phyloP scores from a whole-genome alignment of 2,329 filamentous ascomycete genomes.

The Gliomastix tumulicola region DNA sequence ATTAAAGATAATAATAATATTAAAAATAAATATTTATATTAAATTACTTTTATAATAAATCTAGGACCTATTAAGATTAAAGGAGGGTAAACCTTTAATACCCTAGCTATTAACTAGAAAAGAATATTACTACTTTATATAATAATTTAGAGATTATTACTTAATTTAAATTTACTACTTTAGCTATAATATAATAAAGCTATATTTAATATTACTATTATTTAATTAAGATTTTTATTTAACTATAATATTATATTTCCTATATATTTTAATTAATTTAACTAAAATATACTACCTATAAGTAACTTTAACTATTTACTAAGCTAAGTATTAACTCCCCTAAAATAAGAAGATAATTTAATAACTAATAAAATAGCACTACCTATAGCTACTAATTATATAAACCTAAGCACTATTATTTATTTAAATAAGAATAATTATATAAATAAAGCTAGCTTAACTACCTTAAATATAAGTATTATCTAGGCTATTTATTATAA shows the following conservation, averaged over 20 bases:
- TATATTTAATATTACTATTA: conserved; percentile 1
- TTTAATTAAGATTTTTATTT: conserved; percentile 1
- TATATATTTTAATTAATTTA: conserved; percentile 1
- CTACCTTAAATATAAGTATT: background rate
- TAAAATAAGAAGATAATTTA: background rate
- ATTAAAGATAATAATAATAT: background rate
- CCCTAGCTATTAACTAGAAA: too few relatives aligned
- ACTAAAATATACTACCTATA: background rate
- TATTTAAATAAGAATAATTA: background rate
- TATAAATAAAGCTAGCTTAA: background rate
- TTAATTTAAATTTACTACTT: background rate
- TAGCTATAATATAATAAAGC: conserved; percentile 1
- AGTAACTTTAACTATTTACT: conserved; percentile 1
- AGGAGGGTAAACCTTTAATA: too few relatives aligned
- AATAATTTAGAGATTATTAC: too few relatives aligned
- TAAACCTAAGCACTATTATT: background rate
- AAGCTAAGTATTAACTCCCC: background rate
- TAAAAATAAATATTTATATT: background rate
- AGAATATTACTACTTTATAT: conserved; percentile 1
- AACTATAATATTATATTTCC: conserved; percentile 1
- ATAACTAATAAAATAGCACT: conserved; percentile 1
- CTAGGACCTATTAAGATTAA: background rate
- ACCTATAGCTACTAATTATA: background rate
- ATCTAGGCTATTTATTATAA: conserved; percentile 1
- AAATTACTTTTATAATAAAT: conserved; percentile 1